Evolutionary conservation across 495 filamentous ascomycete genomes (phyloP), one percentile per base, ranked within the genome.

Genomic region (Trichoderma parareesei): DNA sequence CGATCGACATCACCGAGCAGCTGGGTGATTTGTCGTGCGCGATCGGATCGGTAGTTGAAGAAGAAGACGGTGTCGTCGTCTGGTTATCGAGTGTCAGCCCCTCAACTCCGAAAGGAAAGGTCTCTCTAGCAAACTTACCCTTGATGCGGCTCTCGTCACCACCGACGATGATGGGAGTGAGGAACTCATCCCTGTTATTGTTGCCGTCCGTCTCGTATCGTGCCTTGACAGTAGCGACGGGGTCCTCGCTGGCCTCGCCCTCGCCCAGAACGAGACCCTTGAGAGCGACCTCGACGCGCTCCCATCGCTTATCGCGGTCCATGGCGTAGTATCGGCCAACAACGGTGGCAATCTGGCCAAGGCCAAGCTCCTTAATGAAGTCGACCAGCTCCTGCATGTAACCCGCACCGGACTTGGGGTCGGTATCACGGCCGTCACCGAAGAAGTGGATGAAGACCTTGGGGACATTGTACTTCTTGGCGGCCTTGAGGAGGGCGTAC

Each of bases 31-130:
- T 98, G 93, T 69, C 95, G 91, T 62, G 96, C 93, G 75, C 94
- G 93, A 73, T 98, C 94, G 44, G 94, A 97, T 69, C 94, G 93
- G 85, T 98, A 98, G 85, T 98, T 98, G 90, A 98, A 98, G 87
- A 97, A 97, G 84, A 98, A 97, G 71, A 96, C 85, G 60, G 91
- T 93, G 72, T 98, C 94, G 67, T 87, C 84, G 73, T 97, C 91
- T 92, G 18, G 38, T 40, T 61, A 14, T 8, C 37, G 11, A 13
- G 60, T 66, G 67, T 77, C 66, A 68, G 70, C 67, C 43, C 33
- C 4, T n/a, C 11, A 4, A 27, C 6, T 37, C 9, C 13, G 14
- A 20, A 5, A n/a, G 2, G 18, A n/a, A 3, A 2, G 1, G 2
- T 9, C 20, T 44, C 3, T n/a, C n/a, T n/a, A 27, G n/a, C 11